Evolutionary conservation across 768 basidiomycete genomes (phyloP).

Genomic region (Naganishia onofrii): DNA sequence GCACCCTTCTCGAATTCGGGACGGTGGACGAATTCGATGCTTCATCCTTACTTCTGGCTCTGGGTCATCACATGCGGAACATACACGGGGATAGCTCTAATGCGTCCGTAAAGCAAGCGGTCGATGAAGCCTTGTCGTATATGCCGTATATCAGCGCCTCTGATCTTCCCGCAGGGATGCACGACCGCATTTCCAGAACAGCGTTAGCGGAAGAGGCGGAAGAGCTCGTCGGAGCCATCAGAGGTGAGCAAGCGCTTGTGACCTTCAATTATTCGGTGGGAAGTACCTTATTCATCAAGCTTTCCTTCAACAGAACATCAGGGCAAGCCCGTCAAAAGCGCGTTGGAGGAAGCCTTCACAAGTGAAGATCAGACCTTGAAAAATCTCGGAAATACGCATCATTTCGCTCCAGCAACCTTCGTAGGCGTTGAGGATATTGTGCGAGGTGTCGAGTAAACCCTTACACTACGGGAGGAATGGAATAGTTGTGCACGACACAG

Average conservation of each 20-base stretch:
- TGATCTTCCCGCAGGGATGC: background rate
- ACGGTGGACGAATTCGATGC: background rate
- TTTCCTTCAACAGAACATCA: slow-evolving; percentile 1
- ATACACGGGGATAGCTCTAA: background rate
- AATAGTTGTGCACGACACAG: background rate
- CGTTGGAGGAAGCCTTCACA: slow-evolving; percentile 2
- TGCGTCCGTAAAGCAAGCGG: slow-evolving; percentile 2
- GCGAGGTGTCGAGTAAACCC: background rate
- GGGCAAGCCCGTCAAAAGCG: slow-evolving; percentile 12
- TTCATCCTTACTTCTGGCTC: background rate
- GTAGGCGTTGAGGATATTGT: slow-evolving; percentile 4
- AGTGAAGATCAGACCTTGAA: background rate
- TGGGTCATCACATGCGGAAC: background rate
- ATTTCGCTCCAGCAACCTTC: slow-evolving; percentile 9
- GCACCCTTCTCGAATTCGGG: no score
- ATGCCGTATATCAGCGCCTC: background rate
- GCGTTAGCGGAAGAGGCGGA: background rate
- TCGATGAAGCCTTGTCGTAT: slow-evolving; percentile 17
- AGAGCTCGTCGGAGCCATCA: slow-evolving; percentile 10
- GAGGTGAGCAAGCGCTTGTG: background rate
- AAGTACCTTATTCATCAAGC: background rate
- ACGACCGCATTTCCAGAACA: background rate
- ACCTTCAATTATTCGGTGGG: no score
- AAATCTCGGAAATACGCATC: background rate
- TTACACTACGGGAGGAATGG: background rate